Conservation (phyloP, 345 rosid genomes). For the Eutrema heterophyllum region DNA sequence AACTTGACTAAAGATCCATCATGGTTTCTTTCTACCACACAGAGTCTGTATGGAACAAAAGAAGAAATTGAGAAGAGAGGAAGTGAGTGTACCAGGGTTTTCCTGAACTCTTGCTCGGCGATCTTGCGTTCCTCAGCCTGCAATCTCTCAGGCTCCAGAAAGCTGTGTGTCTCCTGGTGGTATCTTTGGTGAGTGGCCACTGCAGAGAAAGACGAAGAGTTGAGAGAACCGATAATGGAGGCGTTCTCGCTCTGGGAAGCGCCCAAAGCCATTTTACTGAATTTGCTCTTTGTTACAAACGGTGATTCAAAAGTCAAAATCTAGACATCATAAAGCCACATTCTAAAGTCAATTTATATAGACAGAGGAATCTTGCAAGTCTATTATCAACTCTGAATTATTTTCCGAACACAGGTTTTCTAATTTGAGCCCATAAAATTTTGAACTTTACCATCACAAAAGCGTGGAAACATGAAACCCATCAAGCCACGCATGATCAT, state of each 20-base stretch:
- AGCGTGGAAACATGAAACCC: conserved; percentile 2
- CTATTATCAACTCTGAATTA: background rate
- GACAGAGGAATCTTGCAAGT: background rate
- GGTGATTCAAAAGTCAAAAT: background rate
- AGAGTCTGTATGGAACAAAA: background rate
- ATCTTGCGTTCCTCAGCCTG: conserved; percentile 69
- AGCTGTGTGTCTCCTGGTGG: conserved; percentile 56
- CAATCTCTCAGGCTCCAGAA: conserved; percentile 43
- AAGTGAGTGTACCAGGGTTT: conserved; percentile 32
- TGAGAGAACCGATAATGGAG: no score
- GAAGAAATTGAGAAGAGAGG: background rate
- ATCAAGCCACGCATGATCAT: conserved; percentile 7
- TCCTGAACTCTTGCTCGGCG: conserved; percentile 60
- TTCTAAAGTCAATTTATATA: background rate
- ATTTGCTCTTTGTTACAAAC: no score
- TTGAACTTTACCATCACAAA: background rate
- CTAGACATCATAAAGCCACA: background rate
- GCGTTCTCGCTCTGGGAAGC: no score
- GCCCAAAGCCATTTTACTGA: no score
- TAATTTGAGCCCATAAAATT: background rate
- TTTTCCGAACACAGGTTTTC: background rate
- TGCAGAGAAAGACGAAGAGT: conserved; percentile 9
- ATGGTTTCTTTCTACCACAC: background rate
- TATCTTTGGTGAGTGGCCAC: conserved; percentile 32
- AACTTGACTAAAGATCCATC: background rate